Conservation (phyloP, 345 rosid genomes). For the Orychophragmus violaceus region DNA sequence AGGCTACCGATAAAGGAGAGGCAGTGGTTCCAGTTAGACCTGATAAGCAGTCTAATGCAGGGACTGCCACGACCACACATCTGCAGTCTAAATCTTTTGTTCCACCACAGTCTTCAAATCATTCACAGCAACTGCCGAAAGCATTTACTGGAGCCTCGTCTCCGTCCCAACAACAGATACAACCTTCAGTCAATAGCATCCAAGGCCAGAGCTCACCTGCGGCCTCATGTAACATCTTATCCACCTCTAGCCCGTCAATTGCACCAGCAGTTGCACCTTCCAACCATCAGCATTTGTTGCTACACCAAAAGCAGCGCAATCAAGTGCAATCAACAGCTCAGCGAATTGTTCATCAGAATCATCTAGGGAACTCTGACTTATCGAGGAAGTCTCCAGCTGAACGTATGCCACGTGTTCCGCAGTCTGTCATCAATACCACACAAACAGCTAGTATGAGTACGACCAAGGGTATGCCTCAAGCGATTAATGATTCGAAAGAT, state of each 20-base stretch:
- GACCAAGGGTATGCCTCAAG: constrained; percentile 34
- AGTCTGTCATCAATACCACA: constrained; percentile 36
- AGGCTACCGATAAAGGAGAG: constrained; percentile 67
- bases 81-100: constrained; percentile 55
- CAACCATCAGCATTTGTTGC: constrained; percentile 39
- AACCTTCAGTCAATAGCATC: constrained; percentile 54
- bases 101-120: constrained; percentile 49
- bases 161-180: constrained; percentile 49
- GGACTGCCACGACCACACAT: constrained; percentile 40
- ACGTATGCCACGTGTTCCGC: constrained; percentile 42
- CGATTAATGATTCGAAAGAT: constrained; percentile 43
- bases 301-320: constrained; percentile 55
- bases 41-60: constrained; percentile 59
- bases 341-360: constrained; percentile 61
- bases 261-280: constrained; percentile 36
- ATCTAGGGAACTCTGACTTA: constrained; percentile 40
- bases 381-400: constrained; percentile 55
- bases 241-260: constrained; percentile 44
- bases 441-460: constrained; percentile 33
- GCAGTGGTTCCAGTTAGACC: constrained; percentile 51
- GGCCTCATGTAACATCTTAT: constrained; percentile 39
- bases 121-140: constrained; percentile 55
- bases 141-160: constrained; percentile 42
- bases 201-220: constrained; percentile 53
- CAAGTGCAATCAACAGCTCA: constrained; percentile 49